Percentiles rank a stretch among this genome's conserved stretches.
Evolutionary conservation across 768 basidiomycete species (phyloP).

Genomic region (Tricholoma furcatifolium): DNA sequence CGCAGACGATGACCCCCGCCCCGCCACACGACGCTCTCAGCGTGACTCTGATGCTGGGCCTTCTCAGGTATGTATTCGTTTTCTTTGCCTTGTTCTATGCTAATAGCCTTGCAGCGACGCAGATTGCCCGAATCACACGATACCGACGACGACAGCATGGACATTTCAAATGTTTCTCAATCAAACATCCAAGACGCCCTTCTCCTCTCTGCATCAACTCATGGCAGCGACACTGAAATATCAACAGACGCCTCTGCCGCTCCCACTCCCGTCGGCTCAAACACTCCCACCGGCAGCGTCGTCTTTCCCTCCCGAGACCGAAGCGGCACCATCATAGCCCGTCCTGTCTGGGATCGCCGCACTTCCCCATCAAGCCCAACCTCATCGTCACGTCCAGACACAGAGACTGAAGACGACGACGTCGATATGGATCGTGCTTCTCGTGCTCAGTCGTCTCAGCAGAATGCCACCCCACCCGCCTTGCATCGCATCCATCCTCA

Average conservation of each 20-base stretch:
- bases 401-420: conserved; percentile 77
- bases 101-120: no score
- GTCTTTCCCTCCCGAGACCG: conserved; percentile 63
- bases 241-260: conserved; percentile 62
- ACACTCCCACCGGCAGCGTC: conserved; percentile 61
- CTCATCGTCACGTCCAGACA: conserved; percentile 43
- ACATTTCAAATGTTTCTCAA: background rate
- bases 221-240: conserved; percentile 55
- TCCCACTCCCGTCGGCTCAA: conserved; percentile 56
- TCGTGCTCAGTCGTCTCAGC: no score
- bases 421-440: conserved; percentile 32
- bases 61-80: background rate
- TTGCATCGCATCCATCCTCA: conserved; percentile 8
- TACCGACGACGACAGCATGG: no score
- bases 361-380: conserved; percentile 12
- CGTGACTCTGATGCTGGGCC: conserved; percentile 2
- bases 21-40: background rate
- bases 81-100: no score
- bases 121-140: no score
- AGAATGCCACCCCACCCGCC: conserved; percentile 4
- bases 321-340: conserved; percentile 73
- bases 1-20: conserved; percentile 1
- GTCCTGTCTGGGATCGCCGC: conserved; percentile 54
- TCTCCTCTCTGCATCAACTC: conserved; percentile 17
- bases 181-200: background rate